These are phyloP conservation scores for Globisporangium recalcitrans DNA, from an alignment of 352 stramenopile species.

Conservation along the genomic window DNA sequence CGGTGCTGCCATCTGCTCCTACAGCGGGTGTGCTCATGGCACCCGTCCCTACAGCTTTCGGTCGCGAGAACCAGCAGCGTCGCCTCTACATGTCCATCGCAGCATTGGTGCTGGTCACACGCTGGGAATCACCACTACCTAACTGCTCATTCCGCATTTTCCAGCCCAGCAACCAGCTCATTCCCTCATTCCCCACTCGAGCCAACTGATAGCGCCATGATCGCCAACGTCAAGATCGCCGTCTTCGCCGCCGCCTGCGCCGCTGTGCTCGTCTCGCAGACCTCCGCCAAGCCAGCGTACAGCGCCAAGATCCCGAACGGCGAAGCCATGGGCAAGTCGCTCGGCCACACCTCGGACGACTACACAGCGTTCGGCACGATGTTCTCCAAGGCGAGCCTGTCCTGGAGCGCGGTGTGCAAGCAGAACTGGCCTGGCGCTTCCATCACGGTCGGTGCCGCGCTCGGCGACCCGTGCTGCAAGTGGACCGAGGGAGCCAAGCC, in stretches of 20 bases:
- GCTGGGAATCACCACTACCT: neutral
- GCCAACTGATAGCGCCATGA: conserved; percentile 8
- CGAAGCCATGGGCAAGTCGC: conserved; percentile 30
- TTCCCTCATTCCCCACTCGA: neutral
- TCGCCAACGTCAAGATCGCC: conserved; percentile 10
- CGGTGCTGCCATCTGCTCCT: conserved; percentile 14
- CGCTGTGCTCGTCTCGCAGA: conserved; percentile 3
- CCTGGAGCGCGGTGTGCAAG: conserved; percentile 36
- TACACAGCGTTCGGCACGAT: conserved; percentile 46
- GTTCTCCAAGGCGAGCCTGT: conserved; percentile 29
- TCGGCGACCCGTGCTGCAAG: conserved; percentile 57
- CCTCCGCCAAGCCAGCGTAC: conserved; percentile 7
- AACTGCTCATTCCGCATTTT: conserved; percentile 14
- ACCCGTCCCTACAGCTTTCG: neutral
- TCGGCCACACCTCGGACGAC: conserved; percentile 31
- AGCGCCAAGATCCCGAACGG: conserved; percentile 39
- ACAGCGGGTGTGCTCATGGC: neutral
- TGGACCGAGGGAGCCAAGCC: conserved; percentile 29
- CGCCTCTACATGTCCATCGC: conserved; percentile 1
- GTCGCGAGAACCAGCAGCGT: neutral
- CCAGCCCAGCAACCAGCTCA: neutral
- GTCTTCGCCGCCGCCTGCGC: conserved; percentile 3
- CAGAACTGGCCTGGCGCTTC: conserved; percentile 36
- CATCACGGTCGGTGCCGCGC: conserved; percentile 35
- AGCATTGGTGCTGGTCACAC: neutral